Conservation (phyloP, 306 rosid genomes). For the Fragaria nilgerrensis region DNA sequence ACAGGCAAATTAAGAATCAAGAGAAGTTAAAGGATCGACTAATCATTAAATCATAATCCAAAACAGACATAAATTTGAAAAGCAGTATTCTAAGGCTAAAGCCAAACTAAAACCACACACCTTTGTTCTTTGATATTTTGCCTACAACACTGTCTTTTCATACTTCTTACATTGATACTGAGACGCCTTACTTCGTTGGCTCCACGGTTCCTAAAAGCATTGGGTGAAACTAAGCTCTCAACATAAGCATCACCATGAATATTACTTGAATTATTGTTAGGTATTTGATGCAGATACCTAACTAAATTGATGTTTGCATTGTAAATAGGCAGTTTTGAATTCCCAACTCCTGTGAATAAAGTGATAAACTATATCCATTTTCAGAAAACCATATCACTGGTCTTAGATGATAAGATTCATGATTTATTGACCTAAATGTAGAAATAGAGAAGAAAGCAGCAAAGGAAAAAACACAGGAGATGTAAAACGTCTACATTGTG, state of each 20-base stretch:
- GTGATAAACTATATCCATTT: background rate
- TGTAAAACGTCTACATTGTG: no score
- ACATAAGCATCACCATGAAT: background rate
- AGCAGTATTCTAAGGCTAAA: no score
- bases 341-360: no score
- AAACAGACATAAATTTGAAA: background rate
- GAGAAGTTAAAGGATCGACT: no score
- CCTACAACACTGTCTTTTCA: background rate
- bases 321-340: background rate
- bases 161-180: background rate
- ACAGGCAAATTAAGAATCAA: no score
- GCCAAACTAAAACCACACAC: background rate
- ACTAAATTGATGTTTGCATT: background rate
- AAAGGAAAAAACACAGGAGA: no score
- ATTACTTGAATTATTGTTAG: background rate
- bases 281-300: background rate
- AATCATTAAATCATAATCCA: background rate
- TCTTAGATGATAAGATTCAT: no score
- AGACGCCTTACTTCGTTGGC: background rate
- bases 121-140: background rate
- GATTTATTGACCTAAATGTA: no score
- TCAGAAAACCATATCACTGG: background rate
- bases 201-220: background rate
- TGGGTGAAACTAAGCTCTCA: background rate
- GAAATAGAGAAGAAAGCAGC: no score